Conservation (phyloP, 352 stramenopile genomes). For the Phytopythium vexans region DNA sequence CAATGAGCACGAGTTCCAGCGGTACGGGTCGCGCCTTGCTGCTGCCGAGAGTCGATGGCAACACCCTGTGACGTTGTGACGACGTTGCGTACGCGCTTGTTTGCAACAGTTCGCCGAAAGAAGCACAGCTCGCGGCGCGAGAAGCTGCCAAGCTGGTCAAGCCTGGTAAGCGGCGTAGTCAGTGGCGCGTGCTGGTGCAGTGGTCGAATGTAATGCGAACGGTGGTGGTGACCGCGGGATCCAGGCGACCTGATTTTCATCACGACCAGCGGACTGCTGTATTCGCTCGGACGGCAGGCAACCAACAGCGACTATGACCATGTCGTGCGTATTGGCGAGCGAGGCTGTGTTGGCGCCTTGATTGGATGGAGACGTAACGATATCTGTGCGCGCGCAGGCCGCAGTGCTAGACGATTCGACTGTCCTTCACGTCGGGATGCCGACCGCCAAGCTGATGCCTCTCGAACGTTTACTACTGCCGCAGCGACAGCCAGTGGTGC, state of each 20-base stretch:
- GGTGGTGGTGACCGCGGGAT: neutral
- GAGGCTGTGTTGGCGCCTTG: neutral
- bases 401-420: slow-evolving; percentile 57
- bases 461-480: slow-evolving; percentile 63
- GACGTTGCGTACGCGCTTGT: neutral
- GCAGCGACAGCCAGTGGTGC: slow-evolving; percentile 66
- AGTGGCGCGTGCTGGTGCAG: neutral
- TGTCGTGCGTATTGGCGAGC: slow-evolving; percentile 29
- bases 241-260: slow-evolving; percentile 79
- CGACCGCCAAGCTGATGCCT: slow-evolving; percentile 47
- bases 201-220: neutral
- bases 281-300: slow-evolving; percentile 57
- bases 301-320: slow-evolving; percentile 75
- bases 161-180: slow-evolving; percentile 29
- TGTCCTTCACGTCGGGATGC: slow-evolving; percentile 67
- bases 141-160: slow-evolving; percentile 60
- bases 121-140: slow-evolving; percentile 51
- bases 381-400: slow-evolving; percentile 26
- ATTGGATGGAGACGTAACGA: neutral
- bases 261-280: slow-evolving; percentile 67
- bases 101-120: slow-evolving; percentile 40
- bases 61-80: neutral
- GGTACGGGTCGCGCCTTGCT: slow-evolving; percentile 18
- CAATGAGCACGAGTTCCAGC: slow-evolving; percentile 72
- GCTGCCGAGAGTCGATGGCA: neutral